These are phyloP conservation scores for Didymella pinodella DNA, from an alignment of 2,329 filamentous ascomycete genomes.

Conservation along the genomic window DNA sequence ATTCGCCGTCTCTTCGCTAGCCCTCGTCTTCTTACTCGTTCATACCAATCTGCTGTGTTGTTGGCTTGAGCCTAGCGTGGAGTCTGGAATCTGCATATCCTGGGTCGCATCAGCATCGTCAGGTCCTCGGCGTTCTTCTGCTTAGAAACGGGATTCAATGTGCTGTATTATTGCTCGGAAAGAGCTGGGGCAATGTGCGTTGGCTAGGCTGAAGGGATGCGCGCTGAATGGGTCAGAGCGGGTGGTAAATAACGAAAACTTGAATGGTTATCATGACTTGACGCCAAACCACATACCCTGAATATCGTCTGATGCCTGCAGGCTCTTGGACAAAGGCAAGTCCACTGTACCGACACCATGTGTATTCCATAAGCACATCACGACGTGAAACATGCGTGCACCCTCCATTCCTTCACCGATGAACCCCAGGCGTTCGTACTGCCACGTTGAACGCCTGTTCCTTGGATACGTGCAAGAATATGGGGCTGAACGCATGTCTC, in stretches of 20 bases:
- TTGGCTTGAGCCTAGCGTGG: constrained; percentile 27
- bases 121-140: constrained; percentile 13
- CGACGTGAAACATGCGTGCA: no score
- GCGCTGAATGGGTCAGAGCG: not conserved
- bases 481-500: no score
- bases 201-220: not conserved
- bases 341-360: no score
- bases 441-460: no score
- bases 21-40: not conserved
- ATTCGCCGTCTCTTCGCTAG: not conserved
- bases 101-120: constrained; percentile 19
- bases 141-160: not conserved
- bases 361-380: no score
- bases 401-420: no score
- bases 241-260: constrained; percentile 12
- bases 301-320: no score
- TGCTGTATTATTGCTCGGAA: not conserved
- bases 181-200: not conserved
- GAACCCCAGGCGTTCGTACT: no score
- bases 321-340: no score
- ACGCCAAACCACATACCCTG: constrained; percentile 2
- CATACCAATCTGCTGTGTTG: constrained; percentile 16
- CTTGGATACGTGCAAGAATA: no score
- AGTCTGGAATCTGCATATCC: constrained; percentile 23
- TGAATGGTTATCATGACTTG: constrained; percentile 13